Conservation (phyloP, 352 stramenopile species). For the Phytophthora tubulina region DNA sequence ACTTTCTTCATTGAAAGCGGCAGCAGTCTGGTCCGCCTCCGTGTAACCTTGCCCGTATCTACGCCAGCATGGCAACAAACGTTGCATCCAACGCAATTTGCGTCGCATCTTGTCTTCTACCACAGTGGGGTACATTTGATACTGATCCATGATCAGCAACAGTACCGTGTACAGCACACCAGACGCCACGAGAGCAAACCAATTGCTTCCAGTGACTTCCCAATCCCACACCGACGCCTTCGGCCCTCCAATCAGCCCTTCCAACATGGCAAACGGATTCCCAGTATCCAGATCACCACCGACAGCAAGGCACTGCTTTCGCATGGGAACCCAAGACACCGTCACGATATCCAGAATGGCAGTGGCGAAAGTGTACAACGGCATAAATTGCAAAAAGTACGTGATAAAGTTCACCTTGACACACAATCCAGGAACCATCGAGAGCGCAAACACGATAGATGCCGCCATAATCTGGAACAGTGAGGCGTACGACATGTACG, state of each 20-base stretch:
- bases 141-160: conserved; percentile 65
- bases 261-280: conserved; percentile 34
- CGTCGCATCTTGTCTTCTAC: conserved; percentile 46
- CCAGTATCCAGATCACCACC: conserved; percentile 16
- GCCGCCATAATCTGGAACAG: conserved; percentile 76
- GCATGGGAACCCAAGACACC: conserved; percentile 51
- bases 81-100: conserved; percentile 31
- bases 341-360: conserved; percentile 64
- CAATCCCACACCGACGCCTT: conserved; percentile 59
- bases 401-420: conserved; percentile 48
- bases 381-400: conserved; percentile 65
- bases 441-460: conserved; percentile 57
- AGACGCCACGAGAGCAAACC: conserved; percentile 53
- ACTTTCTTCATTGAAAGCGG: conserved; percentile 40
- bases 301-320: conserved; percentile 52
- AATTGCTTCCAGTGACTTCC: conserved; percentile 54
- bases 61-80: conserved; percentile 30
- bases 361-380: conserved; percentile 68
- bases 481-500: conserved; percentile 77
- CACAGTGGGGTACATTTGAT: conserved; percentile 80
- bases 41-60: conserved; percentile 32
- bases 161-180: conserved; percentile 60
- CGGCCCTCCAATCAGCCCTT: conserved; percentile 1
- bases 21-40: conserved; percentile 35
- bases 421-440: conserved; percentile 63